These are phyloP conservation scores for Stagonosporopsis rhizophila DNA, from an alignment of 2,329 filamentous ascomycete species.

Conservation along the genomic window DNA sequence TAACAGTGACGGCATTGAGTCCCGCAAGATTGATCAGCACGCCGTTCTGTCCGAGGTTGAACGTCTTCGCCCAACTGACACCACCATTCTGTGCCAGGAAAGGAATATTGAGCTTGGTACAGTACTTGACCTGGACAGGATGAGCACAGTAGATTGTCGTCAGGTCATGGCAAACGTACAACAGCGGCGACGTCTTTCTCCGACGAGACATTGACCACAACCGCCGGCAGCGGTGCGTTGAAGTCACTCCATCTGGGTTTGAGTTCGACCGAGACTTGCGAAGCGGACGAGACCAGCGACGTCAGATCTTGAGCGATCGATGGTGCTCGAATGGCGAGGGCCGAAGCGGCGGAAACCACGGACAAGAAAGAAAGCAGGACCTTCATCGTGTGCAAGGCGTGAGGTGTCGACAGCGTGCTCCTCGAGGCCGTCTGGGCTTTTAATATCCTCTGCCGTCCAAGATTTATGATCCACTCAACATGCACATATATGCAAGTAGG, in stretches of 20 bases:
- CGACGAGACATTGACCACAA: conserved; percentile 30
- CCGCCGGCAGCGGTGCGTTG: conserved; percentile 25
- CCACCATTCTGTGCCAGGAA: conserved; percentile 41
- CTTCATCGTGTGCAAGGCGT: conserved; percentile 16
- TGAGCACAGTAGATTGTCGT: conserved; percentile 1
- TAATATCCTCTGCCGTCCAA: background rate
- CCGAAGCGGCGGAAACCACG: conserved; percentile 18
- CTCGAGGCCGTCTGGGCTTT: background rate
- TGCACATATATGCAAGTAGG: background rate
- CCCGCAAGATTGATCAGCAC: conserved; percentile 41
- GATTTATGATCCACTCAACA: background rate
- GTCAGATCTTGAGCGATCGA: conserved; percentile 24
- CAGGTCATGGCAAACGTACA: conserved; percentile 17
- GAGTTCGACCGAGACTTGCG: conserved; percentile 23
- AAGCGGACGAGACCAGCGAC: conserved; percentile 19
- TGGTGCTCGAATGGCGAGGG: conserved; percentile 20
- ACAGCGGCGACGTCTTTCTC: conserved; percentile 31
- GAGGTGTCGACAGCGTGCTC: background rate
- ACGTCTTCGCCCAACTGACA: conserved; percentile 36
- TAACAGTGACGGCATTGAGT: conserved; percentile 36
- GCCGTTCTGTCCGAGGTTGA: conserved; percentile 30
- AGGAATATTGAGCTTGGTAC: conserved; percentile 23
- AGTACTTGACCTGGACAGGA: conserved; percentile 31
- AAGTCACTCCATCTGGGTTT: conserved; percentile 35
- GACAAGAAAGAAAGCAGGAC: conserved; percentile 20